These are phyloP conservation scores for Gliomastix tumulicola DNA, from an alignment of 2,329 filamentous ascomycete genomes.

Conservation along the genomic window DNA sequence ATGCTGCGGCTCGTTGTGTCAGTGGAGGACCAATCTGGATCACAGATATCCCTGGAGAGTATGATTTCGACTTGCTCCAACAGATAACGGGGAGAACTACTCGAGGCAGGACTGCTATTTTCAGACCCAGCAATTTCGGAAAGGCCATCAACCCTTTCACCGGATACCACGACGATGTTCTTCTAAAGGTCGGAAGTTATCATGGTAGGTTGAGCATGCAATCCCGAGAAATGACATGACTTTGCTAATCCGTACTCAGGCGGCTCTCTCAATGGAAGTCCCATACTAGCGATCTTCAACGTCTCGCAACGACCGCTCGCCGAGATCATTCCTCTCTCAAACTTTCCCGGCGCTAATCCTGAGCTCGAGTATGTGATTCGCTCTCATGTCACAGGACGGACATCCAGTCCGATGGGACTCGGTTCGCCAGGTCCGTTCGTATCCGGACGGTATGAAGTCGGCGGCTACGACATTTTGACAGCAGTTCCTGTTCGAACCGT, in stretches of 20 bases:
- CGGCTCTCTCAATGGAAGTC: conserved; percentile 57
- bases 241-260: conserved; percentile 18
- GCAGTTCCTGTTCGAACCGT: conserved; percentile 62
- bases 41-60: conserved; percentile 79
- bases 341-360: conserved; percentile 63
- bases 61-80: conserved; percentile 66
- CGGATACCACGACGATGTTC: conserved; percentile 62
- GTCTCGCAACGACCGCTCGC: conserved; percentile 54
- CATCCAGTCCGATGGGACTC: conserved; percentile 45
- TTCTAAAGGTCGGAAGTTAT: conserved; percentile 76
- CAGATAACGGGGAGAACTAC: conserved; percentile 76
- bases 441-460: conserved; percentile 55
- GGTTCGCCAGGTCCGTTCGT: conserved; percentile 29
- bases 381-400: conserved; percentile 59
- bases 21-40: conserved; percentile 92
- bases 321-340: conserved; percentile 62
- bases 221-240: background rate
- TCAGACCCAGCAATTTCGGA: conserved; percentile 70
- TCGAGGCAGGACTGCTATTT: conserved; percentile 67
- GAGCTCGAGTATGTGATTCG: conserved; percentile 63
- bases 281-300: conserved; percentile 83
- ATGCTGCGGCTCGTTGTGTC: conserved; percentile 83
- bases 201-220: conserved; percentile 46
- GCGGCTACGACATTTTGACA: conserved; percentile 76
- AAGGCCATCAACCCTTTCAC: conserved; percentile 68